A percentile compares a stretch with the other conserved stretches of the same genome.
phyloP scores from a whole-genome alignment of 305 asterid species.

The Caryopteris hybrid region DNA sequence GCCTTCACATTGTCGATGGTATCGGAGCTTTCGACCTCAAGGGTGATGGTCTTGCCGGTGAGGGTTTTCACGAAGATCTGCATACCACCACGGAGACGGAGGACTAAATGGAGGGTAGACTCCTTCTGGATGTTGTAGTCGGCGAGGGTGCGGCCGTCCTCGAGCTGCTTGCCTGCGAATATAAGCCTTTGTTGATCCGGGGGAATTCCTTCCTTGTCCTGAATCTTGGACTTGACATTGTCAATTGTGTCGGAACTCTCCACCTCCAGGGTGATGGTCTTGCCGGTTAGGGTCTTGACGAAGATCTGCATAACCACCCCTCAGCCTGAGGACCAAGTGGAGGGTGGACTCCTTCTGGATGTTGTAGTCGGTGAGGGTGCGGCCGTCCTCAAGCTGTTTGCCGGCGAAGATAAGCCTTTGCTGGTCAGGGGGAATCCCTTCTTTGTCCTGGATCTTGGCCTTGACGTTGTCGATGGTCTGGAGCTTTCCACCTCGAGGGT shows the following conservation, averaged over 20 bases:
- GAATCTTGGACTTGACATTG: no score
- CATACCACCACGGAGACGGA: constrained; percentile 48
- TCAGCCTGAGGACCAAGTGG: not conserved
- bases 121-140: constrained; percentile 49
- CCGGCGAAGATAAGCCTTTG: no score
- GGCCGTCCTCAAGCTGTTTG: not conserved
- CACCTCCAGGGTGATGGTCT: not conserved
- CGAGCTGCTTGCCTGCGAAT: no score
- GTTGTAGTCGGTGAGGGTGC: not conserved
- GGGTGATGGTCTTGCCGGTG: constrained; percentile 39
- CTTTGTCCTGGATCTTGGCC: no score
- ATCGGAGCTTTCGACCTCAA: no score
- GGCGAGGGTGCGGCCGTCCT: constrained; percentile 44
- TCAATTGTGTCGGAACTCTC: no score
- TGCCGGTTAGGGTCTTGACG: not conserved
- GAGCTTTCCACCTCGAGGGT: no score
- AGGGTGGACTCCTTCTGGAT: not conserved
- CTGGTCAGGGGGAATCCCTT: no score
- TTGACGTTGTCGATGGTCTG: no score
- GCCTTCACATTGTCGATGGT: no score
- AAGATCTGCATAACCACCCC: not conserved
- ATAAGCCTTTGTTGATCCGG: no score
- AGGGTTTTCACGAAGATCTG: constrained; percentile 48
- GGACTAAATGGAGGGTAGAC: constrained; percentile 32
- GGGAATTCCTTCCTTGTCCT: no score